A percentile compares a stretch with the other conserved stretches of the same genome.
Conservation (phyloP, 2,329 filamentous ascomycete species). For the Fusarium sp. region DNA sequence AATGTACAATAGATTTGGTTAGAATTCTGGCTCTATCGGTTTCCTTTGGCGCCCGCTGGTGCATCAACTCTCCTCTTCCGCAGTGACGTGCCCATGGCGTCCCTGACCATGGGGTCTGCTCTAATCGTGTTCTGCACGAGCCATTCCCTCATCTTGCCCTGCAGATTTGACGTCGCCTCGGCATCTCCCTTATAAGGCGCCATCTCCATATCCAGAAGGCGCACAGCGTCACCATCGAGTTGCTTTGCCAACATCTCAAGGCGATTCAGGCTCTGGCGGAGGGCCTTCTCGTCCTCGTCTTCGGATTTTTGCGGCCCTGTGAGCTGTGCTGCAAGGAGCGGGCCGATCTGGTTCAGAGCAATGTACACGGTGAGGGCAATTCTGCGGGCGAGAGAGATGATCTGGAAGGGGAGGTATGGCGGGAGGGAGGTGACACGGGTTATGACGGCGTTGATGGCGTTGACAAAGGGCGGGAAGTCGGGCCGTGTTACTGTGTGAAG, state of each 20-base stretch:
- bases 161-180: constrained; percentile 70
- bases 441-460: constrained; percentile 63
- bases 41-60: constrained; percentile 73
- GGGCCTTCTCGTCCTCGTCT: constrained; percentile 63
- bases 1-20: constrained; percentile 28
- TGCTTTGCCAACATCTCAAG: constrained; percentile 73
- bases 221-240: constrained; percentile 78
- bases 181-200: constrained; percentile 85
- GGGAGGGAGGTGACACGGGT: constrained; percentile 61
- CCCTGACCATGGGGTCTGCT: constrained; percentile 84
- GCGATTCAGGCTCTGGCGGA: constrained; percentile 76
- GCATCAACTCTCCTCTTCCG: constrained; percentile 74
- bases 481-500: constrained; percentile 70
- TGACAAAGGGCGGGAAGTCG: constrained; percentile 63
- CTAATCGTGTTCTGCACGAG: constrained; percentile 89
- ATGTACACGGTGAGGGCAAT: constrained; percentile 85
- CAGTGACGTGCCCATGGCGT: constrained; percentile 80
- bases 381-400: constrained; percentile 82
- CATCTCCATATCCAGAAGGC: constrained; percentile 83
- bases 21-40: constrained; percentile 47
- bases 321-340: constrained; percentile 67
- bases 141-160: constrained; percentile 85
- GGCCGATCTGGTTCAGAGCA: constrained; percentile 85
- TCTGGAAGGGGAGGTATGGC: constrained; percentile 88
- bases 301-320: constrained; percentile 43